A percentile compares a stretch with the other conserved stretches of the same genome.
Evolutionary conservation across 1,139 yeast genomes (phyloP).

Genomic region (Blastobotrys ciferrii): DNA sequence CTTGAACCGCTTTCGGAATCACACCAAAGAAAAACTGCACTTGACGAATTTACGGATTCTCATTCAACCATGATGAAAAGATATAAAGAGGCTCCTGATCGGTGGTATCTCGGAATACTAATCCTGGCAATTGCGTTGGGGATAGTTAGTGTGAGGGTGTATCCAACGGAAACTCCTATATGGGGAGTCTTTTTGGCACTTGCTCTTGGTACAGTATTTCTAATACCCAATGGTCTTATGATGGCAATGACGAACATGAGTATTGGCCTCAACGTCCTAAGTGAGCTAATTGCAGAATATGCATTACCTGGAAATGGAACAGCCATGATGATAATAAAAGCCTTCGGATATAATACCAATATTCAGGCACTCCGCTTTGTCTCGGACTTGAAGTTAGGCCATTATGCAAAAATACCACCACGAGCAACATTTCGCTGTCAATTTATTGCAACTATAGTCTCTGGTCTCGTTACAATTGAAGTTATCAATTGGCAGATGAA

Average conservation of each 20-base stretch:
- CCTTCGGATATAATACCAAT: constrained; percentile 57
- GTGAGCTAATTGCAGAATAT: constrained; percentile 60
- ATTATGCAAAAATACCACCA: constrained; percentile 58
- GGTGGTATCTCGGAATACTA: constrained; percentile 52
- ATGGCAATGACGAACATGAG: constrained; percentile 52
- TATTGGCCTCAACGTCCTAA: constrained; percentile 58
- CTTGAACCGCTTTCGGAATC: too few relatives aligned
- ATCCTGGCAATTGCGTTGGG: constrained; percentile 50
- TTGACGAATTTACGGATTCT: constrained; percentile 46
- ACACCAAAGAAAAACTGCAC: too few relatives aligned
- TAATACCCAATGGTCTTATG: constrained; percentile 50
- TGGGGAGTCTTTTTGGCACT: constrained; percentile 59
- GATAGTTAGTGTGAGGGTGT: constrained; percentile 47
- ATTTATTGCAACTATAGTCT: constrained; percentile 41
- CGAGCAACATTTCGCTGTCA: constrained; percentile 58
- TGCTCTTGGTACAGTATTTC: constrained; percentile 53
- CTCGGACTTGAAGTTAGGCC: constrained; percentile 56
- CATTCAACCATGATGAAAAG: constrained; percentile 55
- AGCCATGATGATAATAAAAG: constrained; percentile 58
- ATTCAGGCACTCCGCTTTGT: constrained; percentile 59
- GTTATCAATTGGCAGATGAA: constrained; percentile 51
- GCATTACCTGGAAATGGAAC: constrained; percentile 63
- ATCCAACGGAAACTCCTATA: constrained; percentile 45
- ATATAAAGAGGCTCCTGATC: constrained; percentile 62
- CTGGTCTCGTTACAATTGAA: constrained; percentile 47